phyloP scores from a whole-genome alignment of 1,284 basidiomycete genomes.

The Stygiomarasmius scandens region DNA sequence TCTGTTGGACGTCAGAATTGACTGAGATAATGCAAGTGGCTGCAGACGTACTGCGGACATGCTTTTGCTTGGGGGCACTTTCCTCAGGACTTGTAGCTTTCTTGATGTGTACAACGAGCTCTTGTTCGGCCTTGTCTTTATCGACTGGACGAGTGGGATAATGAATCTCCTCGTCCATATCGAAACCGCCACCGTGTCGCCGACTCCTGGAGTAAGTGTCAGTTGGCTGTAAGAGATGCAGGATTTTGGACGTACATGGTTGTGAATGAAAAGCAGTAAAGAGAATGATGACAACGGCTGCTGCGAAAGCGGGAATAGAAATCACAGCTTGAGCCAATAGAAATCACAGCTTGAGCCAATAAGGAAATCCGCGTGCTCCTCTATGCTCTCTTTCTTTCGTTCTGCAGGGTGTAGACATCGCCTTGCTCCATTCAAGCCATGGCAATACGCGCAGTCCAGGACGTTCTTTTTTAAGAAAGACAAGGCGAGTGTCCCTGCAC shows the following conservation, averaged over 20 bases:
- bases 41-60: slow-evolving; percentile 83
- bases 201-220: slow-evolving; percentile 33
- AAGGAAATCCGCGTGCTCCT: background rate
- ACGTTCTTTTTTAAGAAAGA: slow-evolving; percentile 2
- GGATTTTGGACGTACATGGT: slow-evolving; percentile 6
- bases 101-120: slow-evolving; percentile 92
- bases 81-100: slow-evolving; percentile 95
- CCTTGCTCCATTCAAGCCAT: slow-evolving; percentile 1
- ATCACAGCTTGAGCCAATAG: background rate
- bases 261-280: background rate
- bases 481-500: slow-evolving; percentile 36
- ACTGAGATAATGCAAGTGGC: slow-evolving; percentile 2
- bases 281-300: background rate
- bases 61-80: slow-evolving; percentile 94
- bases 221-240: background rate
- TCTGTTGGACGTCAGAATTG: slow-evolving; percentile 52
- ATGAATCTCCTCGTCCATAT: slow-evolving; percentile 79
- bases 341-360: background rate
- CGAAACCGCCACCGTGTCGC: slow-evolving; percentile 52
- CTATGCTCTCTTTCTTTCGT: slow-evolving; percentile 14
- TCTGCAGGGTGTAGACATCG: slow-evolving; percentile 1
- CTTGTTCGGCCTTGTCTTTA: slow-evolving; percentile 93
- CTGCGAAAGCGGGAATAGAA: background rate
- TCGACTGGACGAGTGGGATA: slow-evolving; percentile 95
- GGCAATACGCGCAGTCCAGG: background rate